phyloP scores from a whole-genome alignment of 2,329 filamentous ascomycete species.

The Septoria linicola region DNA sequence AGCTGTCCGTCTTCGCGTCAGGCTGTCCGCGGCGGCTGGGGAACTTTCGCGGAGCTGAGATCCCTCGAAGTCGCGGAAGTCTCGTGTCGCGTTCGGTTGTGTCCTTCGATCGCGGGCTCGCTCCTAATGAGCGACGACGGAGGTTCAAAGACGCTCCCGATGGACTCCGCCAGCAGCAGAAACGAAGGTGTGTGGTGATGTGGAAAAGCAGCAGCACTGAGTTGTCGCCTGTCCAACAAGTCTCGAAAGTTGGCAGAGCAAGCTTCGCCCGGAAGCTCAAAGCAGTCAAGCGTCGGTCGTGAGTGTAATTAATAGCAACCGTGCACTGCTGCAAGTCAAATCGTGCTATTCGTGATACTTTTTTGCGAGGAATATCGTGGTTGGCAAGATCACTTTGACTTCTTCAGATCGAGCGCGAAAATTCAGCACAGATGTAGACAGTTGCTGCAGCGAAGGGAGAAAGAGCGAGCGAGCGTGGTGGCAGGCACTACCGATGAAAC shows the following conservation, averaged over 20 bases:
- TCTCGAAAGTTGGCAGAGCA: constrained; percentile 12
- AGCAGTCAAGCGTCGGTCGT: not conserved
- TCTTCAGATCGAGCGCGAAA: not conserved
- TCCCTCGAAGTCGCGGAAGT: not conserved
- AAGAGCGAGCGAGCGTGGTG: not conserved
- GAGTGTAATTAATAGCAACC: constrained; percentile 2
- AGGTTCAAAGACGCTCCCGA: not conserved
- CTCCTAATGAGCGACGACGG: not conserved
- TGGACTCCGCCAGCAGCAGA: not conserved
- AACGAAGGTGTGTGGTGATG: constrained; percentile 3
- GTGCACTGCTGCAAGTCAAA: constrained; percentile 5
- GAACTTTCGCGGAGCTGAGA: not conserved
- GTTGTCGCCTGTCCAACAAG: constrained; percentile 9
- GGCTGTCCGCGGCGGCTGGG: not conserved
- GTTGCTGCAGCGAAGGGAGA: no score
- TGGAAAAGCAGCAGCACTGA: not conserved
- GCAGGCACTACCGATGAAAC: not conserved
- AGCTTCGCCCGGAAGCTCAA: constrained; percentile 11
- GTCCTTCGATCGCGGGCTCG: not conserved
- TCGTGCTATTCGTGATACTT: not conserved
- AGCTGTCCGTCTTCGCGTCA: not conserved
- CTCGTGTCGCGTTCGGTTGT: not conserved
- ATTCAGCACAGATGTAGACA: no score
- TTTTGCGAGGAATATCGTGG: not conserved
- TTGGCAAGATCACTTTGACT: not conserved